These are phyloP conservation scores for Pyrenula aspistea DNA, from an alignment of 495 filamentous ascomycete genomes.

Conservation along the genomic window DNA sequence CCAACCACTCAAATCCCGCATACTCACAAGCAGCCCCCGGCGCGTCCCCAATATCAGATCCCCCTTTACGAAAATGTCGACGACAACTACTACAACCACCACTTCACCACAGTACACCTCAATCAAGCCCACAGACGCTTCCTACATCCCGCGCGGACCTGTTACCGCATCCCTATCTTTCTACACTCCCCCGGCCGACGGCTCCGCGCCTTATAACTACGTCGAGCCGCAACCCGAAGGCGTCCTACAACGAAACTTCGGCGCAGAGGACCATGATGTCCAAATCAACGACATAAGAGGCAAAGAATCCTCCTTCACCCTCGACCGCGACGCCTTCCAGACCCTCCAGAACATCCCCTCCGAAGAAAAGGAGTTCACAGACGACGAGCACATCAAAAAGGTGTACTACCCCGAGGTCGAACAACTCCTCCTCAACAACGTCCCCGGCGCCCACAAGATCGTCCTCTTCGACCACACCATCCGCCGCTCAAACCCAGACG, in stretches of 20 bases:
- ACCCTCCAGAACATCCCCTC: slow-evolving; percentile 38
- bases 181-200: slow-evolving; percentile 52
- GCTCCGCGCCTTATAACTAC: slow-evolving; percentile 54
- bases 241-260: slow-evolving; percentile 49
- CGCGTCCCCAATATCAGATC: neutral
- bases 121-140: slow-evolving; percentile 1
- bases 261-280: slow-evolving; percentile 28
- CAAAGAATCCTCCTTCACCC: slow-evolving; percentile 44
- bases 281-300: slow-evolving; percentile 56
- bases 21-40: no score
- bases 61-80: slow-evolving; percentile 3
- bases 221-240: slow-evolving; percentile 52
- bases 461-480: slow-evolving; percentile 88
- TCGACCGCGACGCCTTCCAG: slow-evolving; percentile 66
- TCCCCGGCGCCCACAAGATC: slow-evolving; percentile 50
- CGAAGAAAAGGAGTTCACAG: slow-evolving; percentile 38
- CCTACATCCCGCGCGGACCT: slow-evolving; percentile 51
- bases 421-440: slow-evolving; percentile 43
- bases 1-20: no score
- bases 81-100: slow-evolving; percentile 11
- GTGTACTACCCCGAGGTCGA: slow-evolving; percentile 81
- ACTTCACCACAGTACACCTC: slow-evolving; percentile 1
- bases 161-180: slow-evolving; percentile 56
- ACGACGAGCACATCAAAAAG: slow-evolving; percentile 47
- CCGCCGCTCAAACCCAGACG: slow-evolving; percentile 42